Percentiles rank a stretch among this genome's conserved stretches.
These are phyloP conservation scores for Debaryomyces subglobosus DNA, from an alignment of 1,139 yeast species.

Conservation along the genomic window DNA sequence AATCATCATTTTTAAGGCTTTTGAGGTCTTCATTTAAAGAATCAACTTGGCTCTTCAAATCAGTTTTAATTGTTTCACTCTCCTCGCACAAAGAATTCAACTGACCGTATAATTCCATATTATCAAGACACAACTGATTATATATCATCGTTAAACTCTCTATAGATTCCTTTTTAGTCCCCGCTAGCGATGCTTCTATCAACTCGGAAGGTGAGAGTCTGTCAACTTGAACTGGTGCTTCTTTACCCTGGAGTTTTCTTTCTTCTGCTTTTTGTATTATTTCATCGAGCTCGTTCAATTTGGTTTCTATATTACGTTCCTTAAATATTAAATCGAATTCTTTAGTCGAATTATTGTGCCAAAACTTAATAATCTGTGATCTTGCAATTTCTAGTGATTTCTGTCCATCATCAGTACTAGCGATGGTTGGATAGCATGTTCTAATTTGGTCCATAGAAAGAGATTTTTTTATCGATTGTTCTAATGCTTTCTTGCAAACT, in stretches of 20 bases:
- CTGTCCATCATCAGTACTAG: slow-evolving; percentile 52
- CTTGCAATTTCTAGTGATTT: slow-evolving; percentile 59
- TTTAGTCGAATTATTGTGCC: slow-evolving; percentile 57
- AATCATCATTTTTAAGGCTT: slow-evolving; percentile 25
- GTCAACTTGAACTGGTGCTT: slow-evolving; percentile 34
- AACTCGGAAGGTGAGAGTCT: slow-evolving; percentile 35
- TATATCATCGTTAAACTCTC: slow-evolving; percentile 39
- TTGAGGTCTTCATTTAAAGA: slow-evolving; percentile 34
- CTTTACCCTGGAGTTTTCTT: slow-evolving; percentile 24
- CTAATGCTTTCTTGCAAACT: slow-evolving; percentile 67
- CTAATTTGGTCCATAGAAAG: slow-evolving; percentile 61
- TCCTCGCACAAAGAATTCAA: slow-evolving; percentile 26
- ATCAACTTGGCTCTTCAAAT: slow-evolving; percentile 26
- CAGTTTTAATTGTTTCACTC: slow-evolving; percentile 25
- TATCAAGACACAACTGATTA: slow-evolving; percentile 41
- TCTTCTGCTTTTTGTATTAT: slow-evolving; percentile 57
- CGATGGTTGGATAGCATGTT: slow-evolving; percentile 68
- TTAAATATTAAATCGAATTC: slow-evolving; percentile 70
- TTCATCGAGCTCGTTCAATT: slow-evolving; percentile 67
- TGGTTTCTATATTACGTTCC: slow-evolving; percentile 61
- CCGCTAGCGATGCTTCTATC: slow-evolving; percentile 35
- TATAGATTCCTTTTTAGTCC: slow-evolving; percentile 27
- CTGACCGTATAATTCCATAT: slow-evolving; percentile 31
- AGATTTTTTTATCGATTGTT: slow-evolving; percentile 61
- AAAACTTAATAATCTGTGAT: slow-evolving; percentile 60